Base-by-base conservation (phyloP, 2,329 filamentous ascomycete species). In the Sclerotinia borealis region DNA sequence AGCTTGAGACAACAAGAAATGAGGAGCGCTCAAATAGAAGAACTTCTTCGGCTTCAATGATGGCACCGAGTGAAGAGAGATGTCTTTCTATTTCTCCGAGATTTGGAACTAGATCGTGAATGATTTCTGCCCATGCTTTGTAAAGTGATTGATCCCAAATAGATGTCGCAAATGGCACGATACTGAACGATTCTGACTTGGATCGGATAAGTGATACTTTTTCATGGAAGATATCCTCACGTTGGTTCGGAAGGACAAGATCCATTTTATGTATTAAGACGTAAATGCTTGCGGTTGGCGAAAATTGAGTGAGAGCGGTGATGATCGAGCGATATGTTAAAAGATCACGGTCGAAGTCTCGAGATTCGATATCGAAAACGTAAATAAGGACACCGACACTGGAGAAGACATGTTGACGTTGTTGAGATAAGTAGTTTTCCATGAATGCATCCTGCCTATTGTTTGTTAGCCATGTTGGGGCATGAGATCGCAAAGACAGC, bases 131-230 rank as follows among this genome's bases (percentile, higher is more conserved):
- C 95, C 95, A 99, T 1, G 95, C 95, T 77, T 96, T 96, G 81
- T 98, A 99, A 43, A 99, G 81, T 62, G 90, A 96, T 79, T 99
- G 95, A 74, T 99, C 95, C 95, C 95, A 99, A 74, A 99, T 99
- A 61, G 91, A 96, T 37, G 93, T 98, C 11, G 92, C 91, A 75
- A 96, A 98, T 65, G 93, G 92, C 64, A 91, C 91, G 65, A 97
- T 83, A 67, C 88, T 84, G 74, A 96, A 86, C 22, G 81, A 77
- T 63, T 85, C 83, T 81, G 90, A 93, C 73, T 91, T 91, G 67
- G 86, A 84, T 64, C 88, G 85, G 67, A 97, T 91, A 62, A 92
- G 80, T 36, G 85, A 81, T 29, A 92, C 88, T 65, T 92, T 88
- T 72, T 96, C 90, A 66, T 93, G 88, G 76, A 96, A 97, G 67